Conservation (phyloP, 1,139 yeast species). For the Yamadazyma songkhlaensis region DNA sequence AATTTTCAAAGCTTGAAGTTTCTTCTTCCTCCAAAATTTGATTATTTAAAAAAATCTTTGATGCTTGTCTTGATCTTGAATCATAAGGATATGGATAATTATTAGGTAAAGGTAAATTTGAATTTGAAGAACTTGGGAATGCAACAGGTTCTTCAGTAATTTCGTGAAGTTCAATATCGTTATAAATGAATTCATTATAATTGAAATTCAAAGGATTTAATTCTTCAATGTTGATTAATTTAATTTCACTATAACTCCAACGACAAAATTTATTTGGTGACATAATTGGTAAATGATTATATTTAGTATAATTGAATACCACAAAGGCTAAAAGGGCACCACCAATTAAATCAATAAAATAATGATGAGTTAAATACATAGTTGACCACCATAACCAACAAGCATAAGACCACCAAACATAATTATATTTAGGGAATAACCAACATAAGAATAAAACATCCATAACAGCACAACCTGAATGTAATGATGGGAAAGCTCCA, state of each 20-base stretch:
- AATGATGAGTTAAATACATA: constrained; percentile 95
- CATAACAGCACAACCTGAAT: constrained; percentile 91
- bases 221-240: constrained; percentile 23
- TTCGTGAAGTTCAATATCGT: constrained; percentile 7
- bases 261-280: constrained; percentile 68
- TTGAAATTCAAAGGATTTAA: constrained; percentile 32
- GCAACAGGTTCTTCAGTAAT: constrained; percentile 2
- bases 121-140: background rate
- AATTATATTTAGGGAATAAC: constrained; percentile 68
- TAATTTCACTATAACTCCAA: constrained; percentile 66
- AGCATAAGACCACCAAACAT: constrained; percentile 71
- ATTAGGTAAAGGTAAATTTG: background rate
- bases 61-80: constrained; percentile 33
- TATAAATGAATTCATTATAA: constrained; percentile 14
- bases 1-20: constrained; percentile 31
- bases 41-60: constrained; percentile 20
- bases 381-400: constrained; percentile 98
- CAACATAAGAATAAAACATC: constrained; percentile 83
- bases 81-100: constrained; percentile 22
- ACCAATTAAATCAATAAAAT: constrained; percentile 86
- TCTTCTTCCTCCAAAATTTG: constrained; percentile 25
- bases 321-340: constrained; percentile 77
- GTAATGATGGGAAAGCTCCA: constrained; percentile 97
- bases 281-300: constrained; percentile 69
- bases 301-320: constrained; percentile 71